phyloP scores from a whole-genome alignment of 2,329 filamentous ascomycete species.

The Penicillium concentricum region DNA sequence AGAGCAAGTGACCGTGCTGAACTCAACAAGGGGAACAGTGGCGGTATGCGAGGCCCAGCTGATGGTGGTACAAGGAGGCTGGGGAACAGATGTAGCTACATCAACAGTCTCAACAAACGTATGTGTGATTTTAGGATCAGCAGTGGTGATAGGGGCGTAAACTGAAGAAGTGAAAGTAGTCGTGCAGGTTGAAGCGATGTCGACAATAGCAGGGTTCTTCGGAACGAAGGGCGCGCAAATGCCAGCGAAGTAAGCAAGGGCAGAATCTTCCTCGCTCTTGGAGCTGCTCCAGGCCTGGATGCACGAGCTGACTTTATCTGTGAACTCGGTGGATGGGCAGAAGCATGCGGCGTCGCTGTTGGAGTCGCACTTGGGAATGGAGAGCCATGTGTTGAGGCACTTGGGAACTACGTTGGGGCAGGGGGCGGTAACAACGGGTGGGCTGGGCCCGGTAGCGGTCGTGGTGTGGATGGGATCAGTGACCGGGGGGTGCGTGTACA shows the following conservation, averaged over 20 bases:
- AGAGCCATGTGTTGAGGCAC: constrained; percentile 88
- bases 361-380: constrained; percentile 67
- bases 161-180: constrained; percentile 41
- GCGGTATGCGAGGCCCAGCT: constrained; percentile 36
- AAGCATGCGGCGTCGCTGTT: constrained; percentile 82
- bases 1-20: constrained; percentile 31
- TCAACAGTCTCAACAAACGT: neutral
- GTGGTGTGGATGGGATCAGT: neutral
- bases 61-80: constrained; percentile 35
- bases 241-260: constrained; percentile 80
- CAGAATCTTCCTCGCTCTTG: constrained; percentile 63
- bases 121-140: neutral
- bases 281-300: constrained; percentile 70
- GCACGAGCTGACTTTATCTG: constrained; percentile 74
- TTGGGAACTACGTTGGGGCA: constrained; percentile 72
- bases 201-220: constrained; percentile 68
- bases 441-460: neutral
- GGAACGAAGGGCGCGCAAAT: constrained; percentile 75
- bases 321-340: constrained; percentile 75
- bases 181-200: constrained; percentile 44
- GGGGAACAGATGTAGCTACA: constrained; percentile 4
- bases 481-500: neutral
- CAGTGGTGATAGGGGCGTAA: constrained; percentile 30
- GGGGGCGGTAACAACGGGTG: constrained; percentile 26
- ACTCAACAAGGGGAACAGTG: constrained; percentile 43